Evolutionary conservation across 2,329 filamentous ascomycete genomes (phyloP).

Genomic region (Colletotrichum sp.): DNA sequence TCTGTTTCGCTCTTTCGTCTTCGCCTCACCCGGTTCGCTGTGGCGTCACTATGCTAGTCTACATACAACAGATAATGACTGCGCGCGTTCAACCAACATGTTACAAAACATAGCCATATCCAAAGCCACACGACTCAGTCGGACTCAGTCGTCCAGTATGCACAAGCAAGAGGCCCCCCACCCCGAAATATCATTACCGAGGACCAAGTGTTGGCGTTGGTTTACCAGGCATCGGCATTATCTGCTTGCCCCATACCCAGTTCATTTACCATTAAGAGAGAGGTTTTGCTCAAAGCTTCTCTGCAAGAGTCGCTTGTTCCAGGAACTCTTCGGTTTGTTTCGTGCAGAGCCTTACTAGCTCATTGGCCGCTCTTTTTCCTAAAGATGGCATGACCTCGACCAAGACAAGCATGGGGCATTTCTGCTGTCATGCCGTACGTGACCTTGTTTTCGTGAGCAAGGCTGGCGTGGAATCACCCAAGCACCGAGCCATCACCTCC

Average conservation of each 20-base stretch:
- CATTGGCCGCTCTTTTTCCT: not conserved
- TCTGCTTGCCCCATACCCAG: not conserved
- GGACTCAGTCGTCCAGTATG: not conserved
- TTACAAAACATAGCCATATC: not conserved
- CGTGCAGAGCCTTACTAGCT: not conserved
- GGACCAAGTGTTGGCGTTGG: not conserved
- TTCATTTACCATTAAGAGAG: not conserved
- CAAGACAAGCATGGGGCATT: not conserved
- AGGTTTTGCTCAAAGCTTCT: not conserved
- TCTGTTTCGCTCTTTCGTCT: not conserved
- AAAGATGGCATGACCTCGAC: not conserved
- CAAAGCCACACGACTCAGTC: not conserved
- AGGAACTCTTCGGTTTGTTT: not conserved
- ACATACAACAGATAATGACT: not conserved
- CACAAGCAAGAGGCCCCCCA: not conserved
- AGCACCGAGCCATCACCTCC: slow-evolving; percentile 60
- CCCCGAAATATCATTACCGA: not conserved
- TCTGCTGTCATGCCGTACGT: not conserved
- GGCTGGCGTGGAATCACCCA: not conserved
- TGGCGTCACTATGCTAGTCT: not conserved
- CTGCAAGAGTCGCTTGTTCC: not conserved
- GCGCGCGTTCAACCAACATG: not conserved
- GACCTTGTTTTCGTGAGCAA: not conserved
- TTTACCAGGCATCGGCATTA: not conserved
- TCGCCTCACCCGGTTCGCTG: not conserved